phyloP scores from a whole-genome alignment of 129 eudicot species.

The Solidago caesia region DNA sequence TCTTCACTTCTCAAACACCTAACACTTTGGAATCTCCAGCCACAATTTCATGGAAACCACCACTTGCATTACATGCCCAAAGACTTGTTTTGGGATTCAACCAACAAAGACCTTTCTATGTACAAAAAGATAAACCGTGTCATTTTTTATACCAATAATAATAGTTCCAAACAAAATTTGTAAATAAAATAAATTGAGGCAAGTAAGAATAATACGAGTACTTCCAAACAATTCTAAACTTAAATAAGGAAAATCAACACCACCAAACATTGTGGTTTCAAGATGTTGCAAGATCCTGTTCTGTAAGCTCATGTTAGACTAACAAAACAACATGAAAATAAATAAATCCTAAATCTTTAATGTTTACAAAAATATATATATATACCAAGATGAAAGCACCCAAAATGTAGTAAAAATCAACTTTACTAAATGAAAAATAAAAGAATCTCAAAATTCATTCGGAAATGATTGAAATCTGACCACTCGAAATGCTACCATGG shows the following conservation, averaged over 20 bases:
- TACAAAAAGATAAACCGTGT: no score
- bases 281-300: conserved; percentile 27
- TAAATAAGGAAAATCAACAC: conserved; percentile 1
- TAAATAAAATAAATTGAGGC: background rate
- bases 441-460: conserved; percentile 39
- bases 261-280: conserved; percentile 32
- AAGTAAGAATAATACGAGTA: background rate
- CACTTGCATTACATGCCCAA: background rate
- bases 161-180: no score
- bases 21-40: background rate
- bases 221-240: background rate
- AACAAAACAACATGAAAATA: conserved; percentile 18
- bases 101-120: conserved; percentile 3
- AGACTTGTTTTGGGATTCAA: background rate
- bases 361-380: conserved; percentile 26
- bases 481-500: conserved; percentile 85
- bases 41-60: conserved; percentile 19
- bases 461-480: conserved; percentile 65
- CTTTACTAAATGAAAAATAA: conserved; percentile 15
- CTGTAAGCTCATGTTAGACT: conserved; percentile 25
- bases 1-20: background rate
- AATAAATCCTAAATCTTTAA: conserved; percentile 24
- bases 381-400: conserved; percentile 26
- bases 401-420: conserved; percentile 19
- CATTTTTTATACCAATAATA: no score